Evolutionary conservation across 1,284 basidiomycete species (phyloP), one percentile per base, ranked within the genome.

Genomic region (Ganoderma boninense): DNA sequence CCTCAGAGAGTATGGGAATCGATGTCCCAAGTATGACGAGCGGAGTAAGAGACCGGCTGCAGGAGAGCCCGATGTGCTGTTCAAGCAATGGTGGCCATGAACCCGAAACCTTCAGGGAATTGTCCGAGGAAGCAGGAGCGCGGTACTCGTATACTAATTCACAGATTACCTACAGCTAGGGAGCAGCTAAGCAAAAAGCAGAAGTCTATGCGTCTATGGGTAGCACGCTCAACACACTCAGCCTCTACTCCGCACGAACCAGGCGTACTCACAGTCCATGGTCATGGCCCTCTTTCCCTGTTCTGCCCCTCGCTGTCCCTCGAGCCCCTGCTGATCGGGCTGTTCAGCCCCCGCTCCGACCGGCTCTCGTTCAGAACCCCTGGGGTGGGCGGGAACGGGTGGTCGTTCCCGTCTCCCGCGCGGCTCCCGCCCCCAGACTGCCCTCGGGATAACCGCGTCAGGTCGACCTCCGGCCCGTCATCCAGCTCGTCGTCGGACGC

Each of bases 311-410:
- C 84, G 70, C 81, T 82, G 64, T 83, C 82, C 68, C 82, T 83
- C 73, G 63, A 44, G 46, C 35, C 14, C 44, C 89, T 82, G 78
- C 89, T 77, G 73, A 84, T 82, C 5, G 88, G 88, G 71, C 87
- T 89, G 52, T 83, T 80, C 56, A 92, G 71, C 60, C 91, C 90
- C 35, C 90, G 81, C 78, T 89, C 91, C 29, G 82, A 82, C 74
- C 90, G 80, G 73, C 86, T 89, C 77, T 87, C 87, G 68, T 88
- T 85, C 65, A 81, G 77, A 8, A 79, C 79, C 35, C 74, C 73
- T 0, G 78, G 78, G 18, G 80, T 79, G 2, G 76, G 77, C 68
- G 79, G 75, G 64, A 84, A 79, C 66, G 79, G 75, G 59, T 72
- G 72, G 64, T 71, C 73, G 29, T 44, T 44, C 44, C 26, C 42